Evolutionary conservation across 1,284 basidiomycete genomes (phyloP), one percentile per base, ranked within the genome.

Genomic region (Ganoderma leucocontextum): DNA sequence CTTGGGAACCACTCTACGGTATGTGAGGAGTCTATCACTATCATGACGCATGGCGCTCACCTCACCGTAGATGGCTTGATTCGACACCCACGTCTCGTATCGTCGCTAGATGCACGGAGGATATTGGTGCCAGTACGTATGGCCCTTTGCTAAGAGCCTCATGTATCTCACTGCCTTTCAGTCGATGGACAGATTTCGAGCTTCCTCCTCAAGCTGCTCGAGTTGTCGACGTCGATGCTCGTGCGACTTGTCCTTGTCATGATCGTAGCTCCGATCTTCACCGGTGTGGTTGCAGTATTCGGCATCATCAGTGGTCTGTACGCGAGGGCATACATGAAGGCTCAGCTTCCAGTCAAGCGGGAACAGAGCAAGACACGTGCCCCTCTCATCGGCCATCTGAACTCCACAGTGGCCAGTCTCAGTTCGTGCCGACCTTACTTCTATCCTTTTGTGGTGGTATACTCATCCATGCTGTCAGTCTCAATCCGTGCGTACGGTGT

Each of bases 291-390:
- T n/a, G 59, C 80, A 9, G 22, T 75, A 57, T 80, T 88, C 38
- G 82, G 81, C 6, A 73, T 79, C 2, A 19, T 86, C 6, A 87
- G 87, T 36, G 82, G 77, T n/a, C 77, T 80, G 72, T 76, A 83
- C 29, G 86, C 80, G 13, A 75, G 79, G 57, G 75, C 87, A n/a
- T 89, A 88, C 72, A 90, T 94, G 75, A 86, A 87, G 71, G 89
- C 89, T n/a, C 92, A 94, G 76, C 82, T 93, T 13, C 87, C 89
- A 17, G 89, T 93, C 60, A 94, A 94, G 74, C 84, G 89, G 19
- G 87, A 91, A 75, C 89, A 89, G 87, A 87, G 85, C 35, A 91
- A 89, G 75, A 85, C 88, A 9, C 85, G 84, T 67, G 82, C 87
- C 1, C 91, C 91, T 0, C 84, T 93, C 10, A 82, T 91, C 66